These are phyloP conservation scores for Tricholoma saponaceum DNA, from an alignment of 768 basidiomycete genomes.

Conservation along the genomic window DNA sequence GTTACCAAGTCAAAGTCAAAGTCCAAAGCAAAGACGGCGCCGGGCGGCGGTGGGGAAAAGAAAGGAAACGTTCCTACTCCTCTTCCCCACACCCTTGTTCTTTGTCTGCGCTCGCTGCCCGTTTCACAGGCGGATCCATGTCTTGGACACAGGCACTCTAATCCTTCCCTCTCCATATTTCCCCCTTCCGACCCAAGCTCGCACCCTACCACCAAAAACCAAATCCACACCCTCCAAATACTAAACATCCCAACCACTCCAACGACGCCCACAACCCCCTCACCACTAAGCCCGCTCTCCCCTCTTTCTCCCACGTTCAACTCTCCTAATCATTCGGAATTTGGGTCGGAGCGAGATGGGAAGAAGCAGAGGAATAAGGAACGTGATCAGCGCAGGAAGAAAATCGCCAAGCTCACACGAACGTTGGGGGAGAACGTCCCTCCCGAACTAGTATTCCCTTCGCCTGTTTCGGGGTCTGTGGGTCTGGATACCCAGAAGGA, in stretches of 20 bases:
- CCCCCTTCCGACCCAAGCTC: not conserved
- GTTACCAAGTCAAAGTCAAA: too few species aligned
- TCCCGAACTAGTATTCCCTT: constrained; percentile 37
- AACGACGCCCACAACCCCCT: not conserved
- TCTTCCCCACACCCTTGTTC: too few species aligned
- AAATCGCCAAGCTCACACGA: constrained; percentile 47
- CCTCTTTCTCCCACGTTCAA: not conserved
- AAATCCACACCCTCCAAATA: not conserved
- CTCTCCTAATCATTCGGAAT: not conserved
- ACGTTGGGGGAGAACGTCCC: constrained; percentile 52
- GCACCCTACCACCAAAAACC: not conserved
- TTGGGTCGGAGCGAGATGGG: not conserved
- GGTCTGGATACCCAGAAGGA: too few species aligned
- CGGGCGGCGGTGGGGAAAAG: too few species aligned
- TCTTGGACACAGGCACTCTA: too few species aligned
- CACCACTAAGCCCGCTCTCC: not conserved
- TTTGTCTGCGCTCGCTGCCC: too few species aligned
- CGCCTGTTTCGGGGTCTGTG: too few species aligned
- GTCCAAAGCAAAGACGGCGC: too few species aligned
- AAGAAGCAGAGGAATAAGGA: constrained; percentile 14
- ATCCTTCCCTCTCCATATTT: not conserved
- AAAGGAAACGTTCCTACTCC: too few species aligned
- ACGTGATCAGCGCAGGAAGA: constrained; percentile 30
- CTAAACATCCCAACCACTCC: not conserved
- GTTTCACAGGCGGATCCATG: too few species aligned